Evolutionary conservation across 441 rosid species (phyloP).

Genomic region (Syzygium syzygioides): DNA sequence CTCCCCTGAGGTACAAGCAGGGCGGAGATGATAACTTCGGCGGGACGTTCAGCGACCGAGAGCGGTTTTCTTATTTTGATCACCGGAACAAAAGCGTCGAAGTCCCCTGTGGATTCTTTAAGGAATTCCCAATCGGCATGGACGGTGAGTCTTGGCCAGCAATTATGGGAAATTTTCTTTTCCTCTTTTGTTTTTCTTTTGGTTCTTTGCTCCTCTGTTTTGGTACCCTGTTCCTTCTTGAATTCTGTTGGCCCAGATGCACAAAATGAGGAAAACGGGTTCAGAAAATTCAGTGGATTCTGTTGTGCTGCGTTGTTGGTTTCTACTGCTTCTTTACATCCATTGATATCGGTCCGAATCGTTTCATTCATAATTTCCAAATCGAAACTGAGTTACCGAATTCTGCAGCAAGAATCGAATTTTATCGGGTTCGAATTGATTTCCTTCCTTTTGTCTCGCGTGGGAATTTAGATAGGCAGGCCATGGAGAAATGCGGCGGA

Average conservation of each 20-base stretch:
- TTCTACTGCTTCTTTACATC: neutral
- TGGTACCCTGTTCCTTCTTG: neutral
- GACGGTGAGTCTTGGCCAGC: conserved; percentile 40
- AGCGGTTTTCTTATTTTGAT: conserved; percentile 58
- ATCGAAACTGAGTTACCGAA: neutral
- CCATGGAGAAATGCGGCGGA: conserved; percentile 68
- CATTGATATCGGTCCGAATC: neutral
- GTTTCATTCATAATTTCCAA: neutral
- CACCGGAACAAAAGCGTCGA: conserved; percentile 26
- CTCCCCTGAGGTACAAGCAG: conserved; percentile 42
- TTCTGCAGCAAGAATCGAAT: neutral
- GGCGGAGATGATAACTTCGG: conserved; percentile 48
- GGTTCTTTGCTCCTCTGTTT: neutral
- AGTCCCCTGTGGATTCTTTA: conserved; percentile 83
- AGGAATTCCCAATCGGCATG: conserved; percentile 46
- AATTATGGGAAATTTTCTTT: neutral
- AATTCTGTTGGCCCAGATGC: neutral
- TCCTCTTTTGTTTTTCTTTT: neutral
- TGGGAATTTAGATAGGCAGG: conserved; percentile 45
- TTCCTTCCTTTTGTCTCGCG: neutral
- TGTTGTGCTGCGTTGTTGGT: neutral
- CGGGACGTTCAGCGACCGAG: conserved; percentile 44
- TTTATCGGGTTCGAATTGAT: neutral
- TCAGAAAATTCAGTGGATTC: neutral
- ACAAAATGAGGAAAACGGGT: neutral